phyloP scores from a whole-genome alignment of 768 basidiomycete species.

The Lactifluus subvellereus region DNA sequence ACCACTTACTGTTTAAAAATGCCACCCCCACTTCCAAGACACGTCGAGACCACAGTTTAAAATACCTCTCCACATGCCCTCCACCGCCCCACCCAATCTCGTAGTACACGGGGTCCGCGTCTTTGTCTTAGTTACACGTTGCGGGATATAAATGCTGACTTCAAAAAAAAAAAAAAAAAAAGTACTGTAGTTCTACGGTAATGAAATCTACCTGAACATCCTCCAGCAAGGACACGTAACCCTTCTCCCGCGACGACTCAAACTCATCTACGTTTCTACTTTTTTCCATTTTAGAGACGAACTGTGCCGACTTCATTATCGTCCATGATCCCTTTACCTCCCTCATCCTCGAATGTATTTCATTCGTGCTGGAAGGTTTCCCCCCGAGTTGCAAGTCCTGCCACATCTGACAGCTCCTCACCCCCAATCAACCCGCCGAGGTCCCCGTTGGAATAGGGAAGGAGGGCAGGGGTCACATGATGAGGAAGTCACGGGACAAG shows the following conservation, averaged over 20 bases:
- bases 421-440: not conserved
- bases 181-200: not conserved
- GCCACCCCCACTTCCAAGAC: too few relatives aligned
- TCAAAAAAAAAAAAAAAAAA: too few relatives aligned
- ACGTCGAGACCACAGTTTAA: too few relatives aligned
- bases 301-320: not conserved
- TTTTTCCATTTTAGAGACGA: not conserved
- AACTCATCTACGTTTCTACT: not conserved
- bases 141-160: too few relatives aligned
- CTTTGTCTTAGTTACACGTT: too few relatives aligned
- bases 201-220: not conserved
- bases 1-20: too few relatives aligned
- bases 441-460: too few relatives aligned
- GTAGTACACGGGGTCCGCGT: too few relatives aligned
- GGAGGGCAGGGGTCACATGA: too few relatives aligned
- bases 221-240: not conserved
- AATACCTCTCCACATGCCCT: too few relatives aligned
- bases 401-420: not conserved
- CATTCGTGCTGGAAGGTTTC: slow-evolving; percentile 1
- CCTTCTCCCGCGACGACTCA: not conserved
- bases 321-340: slow-evolving; percentile 5
- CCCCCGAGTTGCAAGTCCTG: not conserved
- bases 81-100: too few relatives aligned
- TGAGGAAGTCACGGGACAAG: too few relatives aligned
- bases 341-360: slow-evolving; percentile 1